Evolutionary conservation across 257 asterid genomes (phyloP).

Genomic region (Plantago major): DNA sequence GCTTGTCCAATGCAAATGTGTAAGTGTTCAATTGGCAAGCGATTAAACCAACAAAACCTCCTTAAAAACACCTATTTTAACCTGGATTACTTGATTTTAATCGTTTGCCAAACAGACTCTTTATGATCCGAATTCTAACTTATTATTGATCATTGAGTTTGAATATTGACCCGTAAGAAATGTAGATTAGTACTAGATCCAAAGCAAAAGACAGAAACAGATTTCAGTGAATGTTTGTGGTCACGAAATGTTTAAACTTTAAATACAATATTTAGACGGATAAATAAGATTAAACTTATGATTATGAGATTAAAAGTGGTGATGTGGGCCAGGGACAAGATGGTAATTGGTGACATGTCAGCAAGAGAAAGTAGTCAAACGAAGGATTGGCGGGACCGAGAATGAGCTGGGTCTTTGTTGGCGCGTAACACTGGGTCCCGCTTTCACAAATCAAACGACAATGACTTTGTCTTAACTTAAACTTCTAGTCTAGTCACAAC

Average conservation of each 20-base stretch:
- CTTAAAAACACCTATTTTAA: too few species aligned
- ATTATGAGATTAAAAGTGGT: too few species aligned
- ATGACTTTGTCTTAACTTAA: conserved; percentile 1
- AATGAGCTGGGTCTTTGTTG: conserved; percentile 13
- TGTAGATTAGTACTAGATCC: neutral
- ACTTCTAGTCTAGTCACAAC: too few species aligned
- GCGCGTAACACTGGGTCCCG: neutral
- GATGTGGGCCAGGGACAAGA: too few species aligned
- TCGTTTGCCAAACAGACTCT: too few species aligned
- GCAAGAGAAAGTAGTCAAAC: neutral
- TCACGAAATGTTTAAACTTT: neutral
- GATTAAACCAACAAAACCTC: too few species aligned
- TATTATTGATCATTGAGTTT: neutral
- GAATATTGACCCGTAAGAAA: neutral
- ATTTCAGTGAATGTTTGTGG: conserved; percentile 2
- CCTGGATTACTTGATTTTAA: too few species aligned
- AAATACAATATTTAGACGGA: too few species aligned
- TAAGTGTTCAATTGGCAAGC: too few species aligned
- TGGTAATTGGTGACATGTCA: neutral
- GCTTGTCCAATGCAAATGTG: too few species aligned
- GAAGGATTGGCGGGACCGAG: neutral
- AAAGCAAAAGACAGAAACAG: neutral
- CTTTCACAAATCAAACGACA: neutral
- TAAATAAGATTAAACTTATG: too few species aligned
- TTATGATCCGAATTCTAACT: too few species aligned